Conservation (phyloP, 495 filamentous ascomycete genomes). For the Penicillium silybi region DNA sequence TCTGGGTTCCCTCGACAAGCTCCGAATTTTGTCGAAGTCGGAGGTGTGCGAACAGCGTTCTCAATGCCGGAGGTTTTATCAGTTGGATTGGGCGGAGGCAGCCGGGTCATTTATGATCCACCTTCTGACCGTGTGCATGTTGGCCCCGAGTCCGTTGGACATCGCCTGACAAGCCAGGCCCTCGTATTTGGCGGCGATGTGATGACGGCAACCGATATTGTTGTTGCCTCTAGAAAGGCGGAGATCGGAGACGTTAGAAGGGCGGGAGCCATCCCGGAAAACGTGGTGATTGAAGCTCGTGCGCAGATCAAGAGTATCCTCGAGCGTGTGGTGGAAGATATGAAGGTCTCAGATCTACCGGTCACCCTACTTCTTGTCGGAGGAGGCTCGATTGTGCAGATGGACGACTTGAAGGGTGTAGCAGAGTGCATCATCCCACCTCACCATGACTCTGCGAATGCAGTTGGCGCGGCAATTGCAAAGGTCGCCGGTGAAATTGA, state of each 20-base stretch:
- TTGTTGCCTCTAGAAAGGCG: conserved; percentile 31
- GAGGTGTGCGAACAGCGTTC: conserved; percentile 50
- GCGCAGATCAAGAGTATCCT: background rate
- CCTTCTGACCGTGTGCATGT: background rate
- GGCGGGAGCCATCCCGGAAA: background rate
- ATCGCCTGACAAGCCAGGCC: conserved; percentile 36
- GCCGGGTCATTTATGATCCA: conserved; percentile 37
- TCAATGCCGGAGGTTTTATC: conserved; percentile 51
- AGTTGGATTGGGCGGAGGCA: conserved; percentile 53
- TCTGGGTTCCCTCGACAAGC: conserved; percentile 54
- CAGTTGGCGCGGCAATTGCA: conserved; percentile 52
- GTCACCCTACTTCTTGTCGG: conserved; percentile 21
- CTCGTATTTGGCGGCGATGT: conserved; percentile 50
- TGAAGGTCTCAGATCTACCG: conserved; percentile 18
- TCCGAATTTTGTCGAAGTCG: conserved; percentile 38
- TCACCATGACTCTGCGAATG: conserved; percentile 48
- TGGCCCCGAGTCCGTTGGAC: background rate
- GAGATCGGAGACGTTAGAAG: conserved; percentile 28
- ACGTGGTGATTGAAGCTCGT: background rate
- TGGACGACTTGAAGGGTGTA: conserved; percentile 17
- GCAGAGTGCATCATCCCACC: conserved; percentile 18
- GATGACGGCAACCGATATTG: conserved; percentile 49
- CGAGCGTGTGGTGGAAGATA: background rate
- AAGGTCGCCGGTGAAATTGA: conserved; percentile 48
- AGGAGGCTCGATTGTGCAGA: conserved; percentile 20